A percentile compares a stretch with the other conserved stretches of the same genome.
Conservation (phyloP, 257 asterid genomes). For the Cinchona pubescens region DNA sequence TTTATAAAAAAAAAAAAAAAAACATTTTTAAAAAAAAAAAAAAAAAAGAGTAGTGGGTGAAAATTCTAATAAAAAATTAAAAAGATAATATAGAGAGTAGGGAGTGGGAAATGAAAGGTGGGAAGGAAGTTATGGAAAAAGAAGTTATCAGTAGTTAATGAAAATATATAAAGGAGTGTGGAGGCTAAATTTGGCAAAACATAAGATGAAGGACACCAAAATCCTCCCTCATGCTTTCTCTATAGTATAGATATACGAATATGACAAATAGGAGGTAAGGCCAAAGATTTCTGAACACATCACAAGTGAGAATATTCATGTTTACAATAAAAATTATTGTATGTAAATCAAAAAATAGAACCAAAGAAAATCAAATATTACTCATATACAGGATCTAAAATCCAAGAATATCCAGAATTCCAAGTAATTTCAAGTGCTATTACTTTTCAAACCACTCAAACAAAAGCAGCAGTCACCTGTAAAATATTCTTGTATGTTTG, state of each 20-base stretch:
- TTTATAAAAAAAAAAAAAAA: too few relatives aligned
- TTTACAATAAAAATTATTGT: not conserved
- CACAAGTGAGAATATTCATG: slow-evolving; percentile 1
- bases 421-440: not conserved
- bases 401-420: not conserved
- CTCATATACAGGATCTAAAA: slow-evolving; percentile 9
- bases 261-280: not conserved
- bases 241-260: not conserved
- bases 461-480: slow-evolving; percentile 1
- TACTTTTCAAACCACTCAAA: slow-evolving; percentile 10
- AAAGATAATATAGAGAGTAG: too few relatives aligned
- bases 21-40: too few relatives aligned
- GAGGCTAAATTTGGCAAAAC: too few relatives aligned
- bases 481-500: slow-evolving; percentile 14
- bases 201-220: too few relatives aligned
- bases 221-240: too few relatives aligned
- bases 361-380: not conserved
- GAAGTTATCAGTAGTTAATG: too few relatives aligned
- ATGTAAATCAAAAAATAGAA: not conserved
- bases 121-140: too few relatives aligned
- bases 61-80: too few relatives aligned
- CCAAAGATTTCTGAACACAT: not conserved
- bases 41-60: too few relatives aligned
- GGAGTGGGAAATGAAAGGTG: too few relatives aligned
- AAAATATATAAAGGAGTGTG: too few relatives aligned